Evolutionary conservation across 768 basidiomycete species (phyloP).

Genomic region (Leccinum pellstonianum): DNA sequence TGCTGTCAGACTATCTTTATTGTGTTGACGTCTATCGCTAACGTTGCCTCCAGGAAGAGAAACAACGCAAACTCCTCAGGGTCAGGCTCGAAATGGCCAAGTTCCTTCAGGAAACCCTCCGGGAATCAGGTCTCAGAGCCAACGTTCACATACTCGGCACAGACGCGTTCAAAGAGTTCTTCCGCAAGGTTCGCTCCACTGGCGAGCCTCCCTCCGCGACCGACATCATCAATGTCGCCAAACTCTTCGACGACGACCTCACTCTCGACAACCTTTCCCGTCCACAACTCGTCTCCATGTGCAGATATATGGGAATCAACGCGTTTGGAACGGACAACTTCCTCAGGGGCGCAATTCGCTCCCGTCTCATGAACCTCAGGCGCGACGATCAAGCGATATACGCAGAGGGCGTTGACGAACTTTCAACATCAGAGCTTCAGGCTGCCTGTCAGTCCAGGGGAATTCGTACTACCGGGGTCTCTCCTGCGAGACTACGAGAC

Average conservation of each 20-base stretch:
- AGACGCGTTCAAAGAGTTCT: constrained; percentile 98
- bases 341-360: constrained; percentile 86
- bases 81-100: constrained; percentile 98
- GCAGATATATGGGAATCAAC: constrained; percentile 96
- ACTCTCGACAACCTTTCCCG: constrained; percentile 97
- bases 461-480: constrained; percentile 83
- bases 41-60: constrained; percentile 71
- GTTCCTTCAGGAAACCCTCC: constrained; percentile 95
- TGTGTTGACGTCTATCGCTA: neutral
- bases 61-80: constrained; percentile 91
- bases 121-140: constrained; percentile 90
- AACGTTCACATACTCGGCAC: constrained; percentile 91
- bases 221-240: constrained; percentile 93
- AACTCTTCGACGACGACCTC: constrained; percentile 95
- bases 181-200: constrained; percentile 95
- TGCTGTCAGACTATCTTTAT: constrained; percentile 51
- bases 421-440: constrained; percentile 90
- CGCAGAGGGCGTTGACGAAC: constrained; percentile 83
- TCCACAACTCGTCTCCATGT: constrained; percentile 98
- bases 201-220: constrained; percentile 88
- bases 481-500: constrained; percentile 83
- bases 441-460: constrained; percentile 93
- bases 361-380: constrained; percentile 76
- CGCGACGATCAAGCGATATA: constrained; percentile 93
- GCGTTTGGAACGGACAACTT: constrained; percentile 99